Evolutionary conservation across 1,139 yeast genomes (phyloP), one percentile per base, ranked within the genome.

Genomic region (Geotrichum carabidarum): DNA sequence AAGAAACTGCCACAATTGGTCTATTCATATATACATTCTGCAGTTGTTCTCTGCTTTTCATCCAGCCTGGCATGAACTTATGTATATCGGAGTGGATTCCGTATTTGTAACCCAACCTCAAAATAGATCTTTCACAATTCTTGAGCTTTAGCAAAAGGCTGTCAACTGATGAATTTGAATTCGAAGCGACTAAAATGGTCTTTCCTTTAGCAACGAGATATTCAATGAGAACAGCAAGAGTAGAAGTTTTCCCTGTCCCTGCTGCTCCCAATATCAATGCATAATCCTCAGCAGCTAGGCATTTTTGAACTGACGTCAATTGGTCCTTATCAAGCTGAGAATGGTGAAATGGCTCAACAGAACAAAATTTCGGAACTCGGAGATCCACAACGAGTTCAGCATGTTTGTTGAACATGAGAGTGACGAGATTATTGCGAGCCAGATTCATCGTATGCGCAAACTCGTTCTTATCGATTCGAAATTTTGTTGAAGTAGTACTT

Each of bases 191-290:
- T 40, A 93, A 72, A 0, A 93, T 84, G 0, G 87, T 75, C 63
- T 86, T 86, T 1, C 81, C 82, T 38, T 77, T 77, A 0, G 70
- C 69, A 0, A 84, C 86, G 35, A 93, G 70, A 41, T 78, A 71
- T 56, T 78, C 75, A 46, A 91, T 84, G 14, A 93, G 68, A 48
- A 84, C 83, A 0, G 95, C 88, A 57, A 93, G 88, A 0, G 91
- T 86, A 0, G 98, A 91, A 0, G 99, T 93, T 66, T 94, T 93
- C 14, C 99, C 99, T 0, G 99, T 93, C 1, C 99, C 99, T 0
- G 99, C 99, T 99, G 93, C 93, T 1, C 99, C 99, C 56, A 91
- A 72, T 35, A 93, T 80, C 60, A 93, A 74, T 2, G 93, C 76
- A 66, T 87, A 93, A 66, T 91, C 96, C 50, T 83, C 70, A 0